Base-by-base conservation (phyloP, 2,329 filamentous ascomycete genomes). In the Botrytis sinoallii region DNA sequence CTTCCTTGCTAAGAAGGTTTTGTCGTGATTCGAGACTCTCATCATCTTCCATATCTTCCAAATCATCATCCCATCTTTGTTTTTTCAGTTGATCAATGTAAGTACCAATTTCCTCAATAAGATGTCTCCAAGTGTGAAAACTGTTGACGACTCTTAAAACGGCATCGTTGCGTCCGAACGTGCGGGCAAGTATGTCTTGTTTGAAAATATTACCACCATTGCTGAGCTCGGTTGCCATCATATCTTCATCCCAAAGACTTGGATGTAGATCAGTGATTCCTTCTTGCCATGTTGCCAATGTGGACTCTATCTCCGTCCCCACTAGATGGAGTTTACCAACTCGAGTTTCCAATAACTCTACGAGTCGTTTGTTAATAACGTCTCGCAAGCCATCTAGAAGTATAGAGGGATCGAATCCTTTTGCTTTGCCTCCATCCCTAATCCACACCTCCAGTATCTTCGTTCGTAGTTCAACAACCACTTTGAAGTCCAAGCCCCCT, bases 391-490 rank as follows among this genome's bases (percentile, higher is more conserved):
- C 86, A 77, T 93, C 87, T 16, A 95, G 87, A 78, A 96, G 88
- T 65, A 89, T 86, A 7, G 88, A 87, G 2, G 91, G 87, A 81
- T 95, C 87, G 79, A 95, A 86, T 52, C 91, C 90, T 78, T 88
- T 85, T 77, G 88, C 88, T 71, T 88, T 88, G 55, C 88, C 87
- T 35, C 90, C 89, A 71, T 92, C 89, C 32, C 89, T 86, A 72
- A 97, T 90, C 92, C 94, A 96, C 18, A 92, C 87, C 77, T 92
- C 89, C 65, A 97, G 83, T 10, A 94, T 86, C 57, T 88, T 87
- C 66, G 90, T 92, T 64, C 94, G 88, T 71, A 97, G 83, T 46
- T 90, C 86, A 48, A 93, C 87, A 46, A 96, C 88, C 22, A 88
- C 86, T 76, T 90, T 88, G 79, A 95, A 91, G 73, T 94, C 90